Evolutionary conservation across 2,329 filamentous ascomycete genomes (phyloP).

Genomic region (Fusarium irregulare): DNA sequence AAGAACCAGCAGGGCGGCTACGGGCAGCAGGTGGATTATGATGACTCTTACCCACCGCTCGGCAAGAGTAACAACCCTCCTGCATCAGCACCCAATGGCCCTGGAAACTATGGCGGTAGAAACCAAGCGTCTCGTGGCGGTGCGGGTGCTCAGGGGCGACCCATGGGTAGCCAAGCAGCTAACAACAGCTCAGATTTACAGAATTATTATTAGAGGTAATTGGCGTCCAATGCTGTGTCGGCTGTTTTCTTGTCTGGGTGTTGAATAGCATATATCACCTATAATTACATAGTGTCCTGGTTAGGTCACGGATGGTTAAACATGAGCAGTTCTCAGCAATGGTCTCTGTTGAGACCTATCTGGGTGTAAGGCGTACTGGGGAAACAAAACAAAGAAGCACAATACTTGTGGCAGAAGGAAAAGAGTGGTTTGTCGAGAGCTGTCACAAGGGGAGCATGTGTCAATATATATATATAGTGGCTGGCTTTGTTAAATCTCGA

Average conservation of each 20-base stretch:
- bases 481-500: neutral
- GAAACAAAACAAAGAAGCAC: slow-evolving; percentile 7
- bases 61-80: slow-evolving; percentile 39
- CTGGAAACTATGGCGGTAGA: slow-evolving; percentile 33
- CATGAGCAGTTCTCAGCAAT: slow-evolving; percentile 4
- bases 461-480: neutral
- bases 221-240: neutral
- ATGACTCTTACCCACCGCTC: slow-evolving; percentile 53
- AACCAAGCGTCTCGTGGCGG: slow-evolving; percentile 38
- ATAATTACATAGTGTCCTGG: neutral
- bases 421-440: neutral
- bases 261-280: slow-evolving; percentile 19
- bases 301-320: neutral
- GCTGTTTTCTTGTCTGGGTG: slow-evolving; percentile 6
- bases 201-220: slow-evolving; percentile 46
- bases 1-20: slow-evolving; percentile 59
- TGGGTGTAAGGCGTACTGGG: slow-evolving; percentile 36
- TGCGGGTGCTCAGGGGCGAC: slow-evolving; percentile 38
- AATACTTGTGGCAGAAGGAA: slow-evolving; percentile 18
- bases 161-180: slow-evolving; percentile 40
- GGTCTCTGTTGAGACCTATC: slow-evolving; percentile 11
- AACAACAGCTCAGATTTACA: slow-evolving; percentile 43
- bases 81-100: slow-evolving; percentile 37
- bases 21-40: slow-evolving; percentile 59
- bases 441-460: neutral